Evolutionary conservation across 2,329 filamentous ascomycete species (phyloP), one percentile per base, ranked within the genome.

Genomic region (Colletotrichum sp.): DNA sequence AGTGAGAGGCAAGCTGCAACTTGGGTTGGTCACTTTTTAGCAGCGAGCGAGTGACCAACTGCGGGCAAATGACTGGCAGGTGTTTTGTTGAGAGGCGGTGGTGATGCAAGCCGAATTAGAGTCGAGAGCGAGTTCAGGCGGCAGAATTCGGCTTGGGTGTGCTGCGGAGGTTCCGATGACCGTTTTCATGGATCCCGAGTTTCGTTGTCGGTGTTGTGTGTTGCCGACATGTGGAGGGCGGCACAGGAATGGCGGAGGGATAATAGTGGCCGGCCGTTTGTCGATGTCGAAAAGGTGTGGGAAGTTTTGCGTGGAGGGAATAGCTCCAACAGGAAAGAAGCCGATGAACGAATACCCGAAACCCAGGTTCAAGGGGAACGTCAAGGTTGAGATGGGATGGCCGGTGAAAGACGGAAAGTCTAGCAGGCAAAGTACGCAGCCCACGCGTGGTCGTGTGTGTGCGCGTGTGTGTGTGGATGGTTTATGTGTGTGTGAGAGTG

Each of bases 1-100:
- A 76, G 74, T 74, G 74, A 76, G 74, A 72, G 65, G 61, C 59
- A 76, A 71, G 59, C 65, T 76, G 74, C 71, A 75, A 68, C 36
- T 52, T 66, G 66, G 66, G 74, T 75, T 76, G 74, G 66, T 66
- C 30, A 52, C 57, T 69, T 24, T 69, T 24, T 52, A 32, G 60
- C 55, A 30, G 63, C 21, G 34, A 55, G 24, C 34, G n/a, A 24
- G 61, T 32, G 30, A 64, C n/a, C 34, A 55, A 69, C 57, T 70
- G 74, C 59, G 71, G 63, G 69, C 71, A 68, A 60, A 65, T 48
- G 74, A 30, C 71, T 52, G 34, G 64, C 36, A 14, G 34, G 39
- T 26, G 57, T 52, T 76, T 71, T 66, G 74, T 75, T 76, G 74
- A 68, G 21, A 24, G 59, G 57, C 43, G 71, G 71, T 39, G 66